Conservation (phyloP, 495 filamentous ascomycete genomes). For the Aspergillus olivimuriae region DNA sequence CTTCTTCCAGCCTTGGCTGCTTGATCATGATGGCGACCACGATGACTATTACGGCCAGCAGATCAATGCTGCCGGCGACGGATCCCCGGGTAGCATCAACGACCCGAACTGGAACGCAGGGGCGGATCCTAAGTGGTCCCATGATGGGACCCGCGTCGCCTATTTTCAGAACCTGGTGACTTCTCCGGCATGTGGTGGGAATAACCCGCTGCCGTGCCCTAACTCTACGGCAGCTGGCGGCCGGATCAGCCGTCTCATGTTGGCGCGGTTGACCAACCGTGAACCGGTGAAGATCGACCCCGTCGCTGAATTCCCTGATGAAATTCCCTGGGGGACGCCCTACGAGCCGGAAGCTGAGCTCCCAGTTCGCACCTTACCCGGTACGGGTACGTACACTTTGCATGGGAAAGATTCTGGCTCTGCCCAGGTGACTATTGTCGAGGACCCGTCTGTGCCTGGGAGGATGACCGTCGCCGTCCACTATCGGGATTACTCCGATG, state of each 20-base stretch:
- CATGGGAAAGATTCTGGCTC: slow-evolving; percentile 7
- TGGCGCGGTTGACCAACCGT: slow-evolving; percentile 12
- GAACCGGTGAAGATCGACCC: slow-evolving; percentile 2
- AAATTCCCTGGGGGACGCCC: slow-evolving; percentile 11
- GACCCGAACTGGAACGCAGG: slow-evolving; percentile 22
- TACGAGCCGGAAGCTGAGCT: neutral
- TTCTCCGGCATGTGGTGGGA: slow-evolving; percentile 12
- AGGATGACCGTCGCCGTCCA: slow-evolving; percentile 12
- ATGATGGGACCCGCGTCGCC: slow-evolving; percentile 16
- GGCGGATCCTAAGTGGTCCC: slow-evolving; percentile 20
- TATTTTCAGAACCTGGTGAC: slow-evolving; percentile 15
- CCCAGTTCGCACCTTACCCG: slow-evolving; percentile 1
- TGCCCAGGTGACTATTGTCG: neutral
- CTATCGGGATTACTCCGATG: slow-evolving; percentile 19
- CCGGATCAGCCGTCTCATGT: slow-evolving; percentile 13
- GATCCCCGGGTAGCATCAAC: slow-evolving; percentile 12
- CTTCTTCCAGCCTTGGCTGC: slow-evolving; percentile 19
- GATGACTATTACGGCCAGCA: slow-evolving; percentile 18
- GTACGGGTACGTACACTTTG: slow-evolving; percentile 7
- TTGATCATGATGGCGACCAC: slow-evolving; percentile 16
- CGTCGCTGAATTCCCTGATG: slow-evolving; percentile 5
- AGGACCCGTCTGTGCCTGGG: neutral
- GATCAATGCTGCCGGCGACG: slow-evolving; percentile 15
- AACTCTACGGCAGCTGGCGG: slow-evolving; percentile 11
- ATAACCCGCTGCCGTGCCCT: slow-evolving; percentile 14